These are phyloP conservation scores for Rhododendron ferrugineum DNA, from an alignment of 148 eudicot species.

Conservation along the genomic window DNA sequence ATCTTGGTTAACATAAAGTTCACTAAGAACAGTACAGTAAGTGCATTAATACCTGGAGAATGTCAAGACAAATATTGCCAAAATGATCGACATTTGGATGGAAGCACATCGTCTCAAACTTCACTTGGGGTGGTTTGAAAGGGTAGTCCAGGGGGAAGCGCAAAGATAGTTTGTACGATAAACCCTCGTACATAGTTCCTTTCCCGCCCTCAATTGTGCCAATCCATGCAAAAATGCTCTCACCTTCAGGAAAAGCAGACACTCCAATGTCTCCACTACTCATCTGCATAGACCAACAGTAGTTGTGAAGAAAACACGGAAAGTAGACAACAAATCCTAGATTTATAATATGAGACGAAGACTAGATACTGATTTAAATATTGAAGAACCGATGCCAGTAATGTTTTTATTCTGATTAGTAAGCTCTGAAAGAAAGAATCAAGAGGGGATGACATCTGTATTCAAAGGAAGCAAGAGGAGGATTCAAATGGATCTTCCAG, in stretches of 20 bases:
- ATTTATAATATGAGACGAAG: not conserved
- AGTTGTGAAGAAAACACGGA: not conserved
- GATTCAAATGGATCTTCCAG: too few species aligned
- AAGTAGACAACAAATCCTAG: not conserved
- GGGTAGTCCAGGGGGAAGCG: slow-evolving; percentile 49
- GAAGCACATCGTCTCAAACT: slow-evolving; percentile 61
- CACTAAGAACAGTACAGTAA: not conserved
- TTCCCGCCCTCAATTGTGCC: slow-evolving; percentile 60
- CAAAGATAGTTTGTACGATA: slow-evolving; percentile 54
- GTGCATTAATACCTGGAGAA: slow-evolving; percentile 46
- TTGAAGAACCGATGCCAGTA: not conserved
- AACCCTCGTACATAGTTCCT: slow-evolving; percentile 52
- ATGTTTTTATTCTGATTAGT: not conserved
- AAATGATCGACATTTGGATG: slow-evolving; percentile 63
- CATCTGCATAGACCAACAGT: slow-evolving; percentile 33
- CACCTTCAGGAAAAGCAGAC: slow-evolving; percentile 70
- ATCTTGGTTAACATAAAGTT: not conserved
- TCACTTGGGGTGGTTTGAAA: slow-evolving; percentile 62
- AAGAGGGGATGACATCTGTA: not conserved
- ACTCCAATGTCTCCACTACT: slow-evolving; percentile 50
- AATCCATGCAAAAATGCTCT: slow-evolving; percentile 50
- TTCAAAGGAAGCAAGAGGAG: not conserved
- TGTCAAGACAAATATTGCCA: slow-evolving; percentile 61
- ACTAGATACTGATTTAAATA: not conserved
- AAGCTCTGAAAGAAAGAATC: not conserved